A percentile compares a stretch with the other conserved stretches of the same genome.
Conservation (phyloP, 2,329 filamentous ascomycete genomes). For the Blastomyces silverae region DNA sequence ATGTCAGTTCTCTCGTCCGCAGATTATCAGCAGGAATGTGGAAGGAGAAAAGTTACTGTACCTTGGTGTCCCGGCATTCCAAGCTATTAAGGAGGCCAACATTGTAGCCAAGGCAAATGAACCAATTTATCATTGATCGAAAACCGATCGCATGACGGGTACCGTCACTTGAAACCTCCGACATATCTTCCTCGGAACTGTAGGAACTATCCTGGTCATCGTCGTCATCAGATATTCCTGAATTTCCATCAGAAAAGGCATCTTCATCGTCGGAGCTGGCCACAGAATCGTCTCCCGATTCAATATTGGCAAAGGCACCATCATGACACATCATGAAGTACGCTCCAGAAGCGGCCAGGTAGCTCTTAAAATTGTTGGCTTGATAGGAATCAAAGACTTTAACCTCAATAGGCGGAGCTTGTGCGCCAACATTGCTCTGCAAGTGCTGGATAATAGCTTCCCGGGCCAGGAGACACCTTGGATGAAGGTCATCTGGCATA, state of each 20-base stretch:
- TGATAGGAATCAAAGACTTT: slow-evolving; percentile 45
- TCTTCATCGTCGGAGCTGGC: slow-evolving; percentile 19
- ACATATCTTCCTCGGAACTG: slow-evolving; percentile 19
- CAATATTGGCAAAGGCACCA: slow-evolving; percentile 36
- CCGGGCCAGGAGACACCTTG: slow-evolving; percentile 57
- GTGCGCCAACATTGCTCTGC: slow-evolving; percentile 36
- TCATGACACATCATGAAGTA: slow-evolving; percentile 67
- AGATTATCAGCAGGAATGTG: slow-evolving; percentile 10
- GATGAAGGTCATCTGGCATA: slow-evolving; percentile 28
- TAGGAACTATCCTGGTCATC: slow-evolving; percentile 20
- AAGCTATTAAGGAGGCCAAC: slow-evolving; percentile 58
- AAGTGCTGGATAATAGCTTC: slow-evolving; percentile 61
- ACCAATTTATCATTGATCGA: slow-evolving; percentile 49
- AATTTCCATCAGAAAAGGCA: slow-evolving; percentile 21
- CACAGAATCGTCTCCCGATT: slow-evolving; percentile 12
- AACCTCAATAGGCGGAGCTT: slow-evolving; percentile 40
- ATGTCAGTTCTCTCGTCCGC: slow-evolving; percentile 13
- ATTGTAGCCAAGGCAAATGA: slow-evolving; percentile 53
- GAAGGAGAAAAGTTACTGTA: slow-evolving; percentile 25
- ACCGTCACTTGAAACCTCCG: not conserved
- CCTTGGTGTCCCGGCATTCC: slow-evolving; percentile 59
- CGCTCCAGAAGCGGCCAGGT: slow-evolving; percentile 49
- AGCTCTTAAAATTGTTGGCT: slow-evolving; percentile 48
- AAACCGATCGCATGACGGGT: slow-evolving; percentile 23
- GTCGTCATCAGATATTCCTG: slow-evolving; percentile 19